Conservation (phyloP, 2,329 filamentous ascomycete genomes). For the Monilinia fructigena region DNA sequence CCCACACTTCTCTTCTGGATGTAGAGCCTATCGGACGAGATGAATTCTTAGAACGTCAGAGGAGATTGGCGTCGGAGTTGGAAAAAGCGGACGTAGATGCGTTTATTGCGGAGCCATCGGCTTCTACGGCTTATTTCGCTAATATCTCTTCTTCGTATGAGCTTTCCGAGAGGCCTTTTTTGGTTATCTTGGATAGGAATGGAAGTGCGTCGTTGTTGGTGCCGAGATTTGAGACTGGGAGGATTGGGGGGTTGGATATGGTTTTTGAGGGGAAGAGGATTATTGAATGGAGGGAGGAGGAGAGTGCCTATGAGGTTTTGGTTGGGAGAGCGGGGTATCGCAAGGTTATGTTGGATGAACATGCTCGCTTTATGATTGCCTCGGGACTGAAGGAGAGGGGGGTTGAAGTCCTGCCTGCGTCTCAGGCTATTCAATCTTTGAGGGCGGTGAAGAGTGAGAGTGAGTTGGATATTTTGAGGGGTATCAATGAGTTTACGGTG, state of each 20-base stretch:
- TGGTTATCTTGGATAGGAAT: constrained; percentile 52
- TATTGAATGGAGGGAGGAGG: constrained; percentile 61
- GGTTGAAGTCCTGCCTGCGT: constrained; percentile 54
- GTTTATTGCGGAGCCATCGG: constrained; percentile 62
- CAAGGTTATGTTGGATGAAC: constrained; percentile 60
- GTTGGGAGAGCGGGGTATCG: constrained; percentile 43
- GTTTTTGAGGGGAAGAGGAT: constrained; percentile 46
- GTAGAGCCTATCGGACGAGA: constrained; percentile 29
- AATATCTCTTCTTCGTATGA: constrained; percentile 60
- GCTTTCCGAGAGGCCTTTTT: constrained; percentile 61
- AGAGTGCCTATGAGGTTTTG: constrained; percentile 59
- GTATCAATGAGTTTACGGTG: constrained; percentile 62
- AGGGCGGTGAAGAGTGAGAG: constrained; percentile 56
- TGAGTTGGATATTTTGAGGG: constrained; percentile 56
- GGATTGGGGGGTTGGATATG: constrained; percentile 58
- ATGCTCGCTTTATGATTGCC: constrained; percentile 63
- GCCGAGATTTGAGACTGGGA: constrained; percentile 59
- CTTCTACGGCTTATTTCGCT: constrained; percentile 61
- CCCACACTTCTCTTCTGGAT: constrained; percentile 29
- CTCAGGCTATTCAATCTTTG: constrained; percentile 53
- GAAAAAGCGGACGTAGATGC: constrained; percentile 47
- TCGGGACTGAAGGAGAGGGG: constrained; percentile 53
- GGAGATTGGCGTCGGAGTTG: constrained; percentile 29
- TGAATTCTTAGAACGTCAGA: constrained; percentile 33
- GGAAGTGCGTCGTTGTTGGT: constrained; percentile 59